Conservation (phyloP, 176 grass and related monocot species). For the Oryza punctata region DNA sequence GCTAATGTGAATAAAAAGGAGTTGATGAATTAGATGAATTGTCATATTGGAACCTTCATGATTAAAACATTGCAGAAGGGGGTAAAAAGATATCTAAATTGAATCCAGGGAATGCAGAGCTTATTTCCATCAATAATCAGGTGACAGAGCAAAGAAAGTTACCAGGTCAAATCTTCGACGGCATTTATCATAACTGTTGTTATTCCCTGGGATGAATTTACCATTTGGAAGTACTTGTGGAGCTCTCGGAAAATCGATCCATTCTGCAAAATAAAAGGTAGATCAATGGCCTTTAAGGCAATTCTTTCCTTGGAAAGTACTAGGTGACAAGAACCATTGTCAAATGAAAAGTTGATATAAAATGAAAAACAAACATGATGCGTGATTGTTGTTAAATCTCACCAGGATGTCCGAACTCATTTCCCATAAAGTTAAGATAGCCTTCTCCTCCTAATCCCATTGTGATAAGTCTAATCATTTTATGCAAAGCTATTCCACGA, state of each 20-base stretch:
- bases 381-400: constrained; percentile 34
- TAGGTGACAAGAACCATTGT: constrained; percentile 8
- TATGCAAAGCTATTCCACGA: constrained; percentile 97
- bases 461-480: constrained; percentile 98
- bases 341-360: not conserved
- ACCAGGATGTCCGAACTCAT: constrained; percentile 99
- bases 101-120: not conserved
- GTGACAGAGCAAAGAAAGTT: constrained; percentile 23
- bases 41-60: constrained; percentile 1
- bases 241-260: constrained; percentile 90
- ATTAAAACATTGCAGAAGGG: constrained; percentile 8
- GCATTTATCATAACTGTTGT: constrained; percentile 88
- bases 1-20: constrained; percentile 4
- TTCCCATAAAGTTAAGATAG: constrained; percentile 99
- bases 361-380: constrained; percentile 7
- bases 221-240: constrained; percentile 68
- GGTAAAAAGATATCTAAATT: constrained; percentile 22
- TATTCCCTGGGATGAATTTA: constrained; percentile 76
- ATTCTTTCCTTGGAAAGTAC: not conserved
- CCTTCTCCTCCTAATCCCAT: constrained; percentile 96
- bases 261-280: constrained; percentile 59
- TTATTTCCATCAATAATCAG: constrained; percentile 19
- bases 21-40: constrained; percentile 4
- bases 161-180: constrained; percentile 88
- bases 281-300: constrained; percentile 31